These are phyloP conservation scores for Russula dissimulans DNA, from an alignment of 768 basidiomycete species.

Conservation along the genomic window DNA sequence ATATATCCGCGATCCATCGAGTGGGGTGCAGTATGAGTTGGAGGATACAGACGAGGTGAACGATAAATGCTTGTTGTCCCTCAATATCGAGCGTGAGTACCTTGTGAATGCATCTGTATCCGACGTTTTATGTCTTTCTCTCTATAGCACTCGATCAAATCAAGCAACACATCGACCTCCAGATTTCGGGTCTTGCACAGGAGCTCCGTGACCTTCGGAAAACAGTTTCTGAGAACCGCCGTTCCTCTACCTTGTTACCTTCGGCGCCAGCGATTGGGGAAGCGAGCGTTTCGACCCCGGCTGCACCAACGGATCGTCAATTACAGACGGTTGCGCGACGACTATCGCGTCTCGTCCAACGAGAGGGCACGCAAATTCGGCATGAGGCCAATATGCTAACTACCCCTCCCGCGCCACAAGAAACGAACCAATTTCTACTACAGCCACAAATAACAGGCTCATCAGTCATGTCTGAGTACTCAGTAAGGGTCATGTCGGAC, in stretches of 20 bases:
- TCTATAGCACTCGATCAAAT: slow-evolving; percentile 88
- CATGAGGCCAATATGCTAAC: slow-evolving; percentile 22
- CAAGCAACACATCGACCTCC: slow-evolving; percentile 93
- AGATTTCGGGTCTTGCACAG: slow-evolving; percentile 74
- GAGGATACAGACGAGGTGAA: slow-evolving; percentile 91
- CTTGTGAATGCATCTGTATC: not conserved
- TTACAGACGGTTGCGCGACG: slow-evolving; percentile 66
- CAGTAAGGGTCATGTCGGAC: slow-evolving; percentile 64
- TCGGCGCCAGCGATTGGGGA: slow-evolving; percentile 45
- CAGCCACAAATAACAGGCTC: slow-evolving; percentile 62
- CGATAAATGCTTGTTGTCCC: slow-evolving; percentile 76
- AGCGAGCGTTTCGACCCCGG: slow-evolving; percentile 47
- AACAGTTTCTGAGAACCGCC: slow-evolving; percentile 46
- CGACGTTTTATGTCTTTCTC: not conserved
- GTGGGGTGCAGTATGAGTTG: slow-evolving; percentile 90
- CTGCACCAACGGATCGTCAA: slow-evolving; percentile 59
- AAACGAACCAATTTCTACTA: slow-evolving; percentile 59
- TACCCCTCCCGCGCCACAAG: slow-evolving; percentile 43
- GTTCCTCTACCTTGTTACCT: slow-evolving; percentile 40
- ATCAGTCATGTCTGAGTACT: slow-evolving; percentile 66
- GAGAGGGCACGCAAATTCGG: slow-evolving; percentile 26
- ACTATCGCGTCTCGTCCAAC: slow-evolving; percentile 56
- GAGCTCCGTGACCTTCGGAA: slow-evolving; percentile 85
- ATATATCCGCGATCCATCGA: slow-evolving; percentile 86
- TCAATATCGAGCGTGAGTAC: slow-evolving; percentile 93